Percentiles rank a stretch among this genome's conserved stretches.
These are phyloP conservation scores for Nitzschia inconspicua DNA, from an alignment of 108 stramenopile species.

Conservation along the genomic window DNA sequence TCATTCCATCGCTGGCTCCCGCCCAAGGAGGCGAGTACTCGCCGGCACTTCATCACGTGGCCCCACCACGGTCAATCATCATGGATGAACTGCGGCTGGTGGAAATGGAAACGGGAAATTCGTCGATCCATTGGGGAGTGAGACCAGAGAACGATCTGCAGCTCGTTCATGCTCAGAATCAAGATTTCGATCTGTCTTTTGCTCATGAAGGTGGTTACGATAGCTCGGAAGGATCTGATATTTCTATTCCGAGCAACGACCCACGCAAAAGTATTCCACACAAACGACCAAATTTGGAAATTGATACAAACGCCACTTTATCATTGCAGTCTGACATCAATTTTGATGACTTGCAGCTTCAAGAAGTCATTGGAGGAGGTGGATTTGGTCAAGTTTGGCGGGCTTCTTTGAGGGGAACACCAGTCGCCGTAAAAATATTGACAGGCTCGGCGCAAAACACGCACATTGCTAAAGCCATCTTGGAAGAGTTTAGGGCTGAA, in stretches of 20 bases:
- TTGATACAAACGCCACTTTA: constrained; percentile 55
- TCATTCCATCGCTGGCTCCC: constrained; percentile 8
- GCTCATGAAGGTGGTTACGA: background rate
- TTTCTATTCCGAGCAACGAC: constrained; percentile 54
- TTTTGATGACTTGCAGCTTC: constrained; percentile 66
- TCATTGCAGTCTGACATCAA: constrained; percentile 65
- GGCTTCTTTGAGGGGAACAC: constrained; percentile 81
- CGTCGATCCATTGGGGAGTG: constrained; percentile 33
- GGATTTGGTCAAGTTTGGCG: constrained; percentile 90
- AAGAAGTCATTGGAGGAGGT: constrained; percentile 86
- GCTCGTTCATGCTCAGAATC: background rate
- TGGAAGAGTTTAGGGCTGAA: constrained; percentile 85
- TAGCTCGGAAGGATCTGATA: constrained; percentile 7
- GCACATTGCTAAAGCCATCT: constrained; percentile 66
- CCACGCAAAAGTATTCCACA: constrained; percentile 75
- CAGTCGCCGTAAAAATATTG: constrained; percentile 87
- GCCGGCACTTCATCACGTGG: background rate
- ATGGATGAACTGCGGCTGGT: constrained; percentile 36
- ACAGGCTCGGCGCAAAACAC: constrained; percentile 72
- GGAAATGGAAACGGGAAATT: constrained; percentile 47
- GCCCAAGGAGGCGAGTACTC: background rate
- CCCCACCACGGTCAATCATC: constrained; percentile 29
- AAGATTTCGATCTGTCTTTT: background rate
- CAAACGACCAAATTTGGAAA: constrained; percentile 64
- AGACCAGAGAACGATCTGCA: constrained; percentile 1